These are phyloP conservation scores for Brasilioporus rufonigricans DNA, from an alignment of 768 basidiomycete genomes.

Conservation along the genomic window DNA sequence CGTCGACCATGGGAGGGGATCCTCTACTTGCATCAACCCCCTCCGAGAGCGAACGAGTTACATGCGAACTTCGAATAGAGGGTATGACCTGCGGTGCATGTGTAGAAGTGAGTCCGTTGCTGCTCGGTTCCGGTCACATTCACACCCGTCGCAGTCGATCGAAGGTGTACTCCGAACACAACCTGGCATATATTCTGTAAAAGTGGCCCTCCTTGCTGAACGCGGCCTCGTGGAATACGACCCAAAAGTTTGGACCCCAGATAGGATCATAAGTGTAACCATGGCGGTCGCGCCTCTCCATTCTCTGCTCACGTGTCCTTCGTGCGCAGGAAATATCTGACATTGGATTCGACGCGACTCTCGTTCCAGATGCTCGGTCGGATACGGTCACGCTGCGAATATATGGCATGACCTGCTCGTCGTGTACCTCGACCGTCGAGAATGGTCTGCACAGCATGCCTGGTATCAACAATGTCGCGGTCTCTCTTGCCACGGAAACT, in stretches of 20 bases:
- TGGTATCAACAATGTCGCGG: slow-evolving; percentile 68
- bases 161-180: slow-evolving; percentile 81
- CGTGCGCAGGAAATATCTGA: slow-evolving; percentile 79
- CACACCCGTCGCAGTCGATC: slow-evolving; percentile 53
- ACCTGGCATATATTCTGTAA: slow-evolving; percentile 85
- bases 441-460: slow-evolving; percentile 63
- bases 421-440: slow-evolving; percentile 79
- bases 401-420: slow-evolving; percentile 90
- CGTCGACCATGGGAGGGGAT: slow-evolving; percentile 17
- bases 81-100: slow-evolving; percentile 92
- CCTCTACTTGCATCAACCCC: slow-evolving; percentile 19
- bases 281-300: neutral
- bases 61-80: slow-evolving; percentile 78
- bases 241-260: slow-evolving; percentile 71
- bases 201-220: slow-evolving; percentile 97
- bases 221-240: slow-evolving; percentile 91
- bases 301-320: slow-evolving; percentile 5
- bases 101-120: slow-evolving; percentile 61
- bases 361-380: slow-evolving; percentile 60
- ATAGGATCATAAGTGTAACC: slow-evolving; percentile 69
- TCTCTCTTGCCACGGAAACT: slow-evolving; percentile 75
- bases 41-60: slow-evolving; percentile 35
- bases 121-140: neutral
- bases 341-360: slow-evolving; percentile 86
- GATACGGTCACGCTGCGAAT: slow-evolving; percentile 75